Percentiles rank a stretch among this genome's conserved stretches.
Conservation (phyloP, 2,329 filamentous ascomycete genomes). For the Ustulina deusta region DNA sequence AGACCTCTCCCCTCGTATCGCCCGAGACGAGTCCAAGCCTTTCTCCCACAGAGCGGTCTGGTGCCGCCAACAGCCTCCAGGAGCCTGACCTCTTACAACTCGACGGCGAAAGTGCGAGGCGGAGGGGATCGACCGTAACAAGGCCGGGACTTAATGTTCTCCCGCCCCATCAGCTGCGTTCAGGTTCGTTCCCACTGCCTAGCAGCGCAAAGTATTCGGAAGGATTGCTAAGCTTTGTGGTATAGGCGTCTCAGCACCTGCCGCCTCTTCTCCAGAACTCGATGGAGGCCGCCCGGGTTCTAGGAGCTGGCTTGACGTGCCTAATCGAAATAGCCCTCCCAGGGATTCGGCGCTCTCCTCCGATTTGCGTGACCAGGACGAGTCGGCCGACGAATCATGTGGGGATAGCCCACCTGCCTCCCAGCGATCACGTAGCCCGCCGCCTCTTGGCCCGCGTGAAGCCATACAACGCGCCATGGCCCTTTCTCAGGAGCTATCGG, state of each 20-base stretch:
- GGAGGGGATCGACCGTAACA: constrained; percentile 53
- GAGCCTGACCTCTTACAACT: constrained; percentile 79
- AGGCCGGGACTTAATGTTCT: constrained; percentile 62
- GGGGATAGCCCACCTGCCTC: constrained; percentile 57
- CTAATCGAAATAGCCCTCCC: constrained; percentile 57
- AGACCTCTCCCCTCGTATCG: constrained; percentile 93
- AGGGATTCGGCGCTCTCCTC: constrained; percentile 67
- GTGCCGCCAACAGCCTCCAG: constrained; percentile 60
- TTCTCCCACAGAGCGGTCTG: constrained; percentile 58
- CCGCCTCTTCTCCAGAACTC: constrained; percentile 66
- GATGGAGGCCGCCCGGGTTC: constrained; percentile 60
- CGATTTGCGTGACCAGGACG: constrained; percentile 56
- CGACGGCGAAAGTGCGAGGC: constrained; percentile 59
- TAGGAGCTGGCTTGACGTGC: constrained; percentile 63
- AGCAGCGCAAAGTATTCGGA: background rate
- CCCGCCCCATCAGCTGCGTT: constrained; percentile 45
- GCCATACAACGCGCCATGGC: constrained; percentile 85
- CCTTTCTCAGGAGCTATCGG: constrained; percentile 87
- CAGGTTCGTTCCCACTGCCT: constrained; percentile 31
- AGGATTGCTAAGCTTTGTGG: constrained; percentile 22
- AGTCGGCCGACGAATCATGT: constrained; percentile 53
- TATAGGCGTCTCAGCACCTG: constrained; percentile 63
- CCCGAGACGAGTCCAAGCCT: constrained; percentile 87
- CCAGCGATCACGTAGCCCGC: constrained; percentile 80
- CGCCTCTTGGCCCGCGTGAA: constrained; percentile 76